Base-by-base conservation (phyloP, 305 asterid species). In the Caryopteris hybrid region DNA sequence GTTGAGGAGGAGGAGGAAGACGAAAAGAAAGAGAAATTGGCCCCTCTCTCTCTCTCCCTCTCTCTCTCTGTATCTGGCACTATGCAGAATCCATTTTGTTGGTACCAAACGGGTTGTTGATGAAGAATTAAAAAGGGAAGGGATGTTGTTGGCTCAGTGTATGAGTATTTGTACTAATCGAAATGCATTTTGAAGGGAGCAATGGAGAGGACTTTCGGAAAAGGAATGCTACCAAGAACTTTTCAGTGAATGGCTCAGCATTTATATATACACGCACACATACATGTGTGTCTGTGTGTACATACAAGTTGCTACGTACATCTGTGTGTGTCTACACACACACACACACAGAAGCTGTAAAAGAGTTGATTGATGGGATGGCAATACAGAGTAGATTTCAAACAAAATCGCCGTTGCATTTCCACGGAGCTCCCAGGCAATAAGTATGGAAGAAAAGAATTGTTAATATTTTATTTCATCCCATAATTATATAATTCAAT, bases 141-240 rank as follows among this genome's bases (percentile, higher is more conserved):
- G 20, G 27, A 2, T 45, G 64, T 2, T 16, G 7, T 23, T 14
- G 66, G 39, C 21, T 42, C 50, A 27, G 31, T 3, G 51, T 3
- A 3, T 3, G 6, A 34, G 22, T 64, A n/a, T 64, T 41, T 25
- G 4, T 6, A 13, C 60, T 54, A 74, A n/a, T 52, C 71, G 7
- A 36, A n/a, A 16, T 8, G 61, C 73, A 77, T 54, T 56, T 12
- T 21, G 39, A 41, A 36, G 67, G 29, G 23, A 34, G 60, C 42
- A 14, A 8, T 7, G 56, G 16, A 50, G 67, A 38, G 59, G 36
- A 68, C n/a, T 39, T 67, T 33, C 39, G 68, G 76, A 34, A 58
- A n/a, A 47, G 72, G 62, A 53, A 27, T 23, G 75, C 33, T 16
- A 63, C 45, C 64, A 18, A 46, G 13, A 48, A 76, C 57, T n/a